A percentile compares a stretch with the other conserved stretches of the same genome.
These are phyloP conservation scores for Trifolium fragiferum DNA, from an alignment of 306 rosid genomes.

Conservation along the genomic window DNA sequence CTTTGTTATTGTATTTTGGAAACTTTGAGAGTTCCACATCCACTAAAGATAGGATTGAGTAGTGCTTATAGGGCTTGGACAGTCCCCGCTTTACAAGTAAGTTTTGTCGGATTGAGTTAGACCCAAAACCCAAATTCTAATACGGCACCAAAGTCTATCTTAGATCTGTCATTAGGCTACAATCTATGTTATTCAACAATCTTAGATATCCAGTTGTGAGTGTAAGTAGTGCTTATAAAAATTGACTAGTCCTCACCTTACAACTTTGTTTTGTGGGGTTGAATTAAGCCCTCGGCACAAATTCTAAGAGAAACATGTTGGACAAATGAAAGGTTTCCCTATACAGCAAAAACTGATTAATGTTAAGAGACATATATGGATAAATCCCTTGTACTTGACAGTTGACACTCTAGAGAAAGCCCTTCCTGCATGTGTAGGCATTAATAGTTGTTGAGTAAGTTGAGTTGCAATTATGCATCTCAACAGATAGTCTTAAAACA, in stretches of 20 bases:
- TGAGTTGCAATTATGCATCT: background rate
- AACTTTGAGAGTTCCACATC: background rate
- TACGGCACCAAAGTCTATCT: background rate
- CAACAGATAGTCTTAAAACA: background rate
- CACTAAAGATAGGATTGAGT: background rate
- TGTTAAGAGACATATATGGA: background rate
- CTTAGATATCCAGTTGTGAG: background rate
- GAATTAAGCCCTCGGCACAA: background rate
- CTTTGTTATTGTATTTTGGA: background rate
- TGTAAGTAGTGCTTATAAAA: background rate
- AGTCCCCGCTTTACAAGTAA: background rate
- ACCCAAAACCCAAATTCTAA: background rate
- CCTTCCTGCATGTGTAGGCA: background rate
- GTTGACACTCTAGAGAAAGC: background rate
- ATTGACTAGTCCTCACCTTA: background rate
- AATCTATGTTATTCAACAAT: background rate
- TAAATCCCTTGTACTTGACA: slow-evolving; percentile 10
- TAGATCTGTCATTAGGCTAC: background rate
- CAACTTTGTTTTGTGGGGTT: background rate
- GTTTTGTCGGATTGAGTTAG: background rate
- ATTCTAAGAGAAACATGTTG: slow-evolving; percentile 1
- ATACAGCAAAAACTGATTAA: slow-evolving; percentile 1
- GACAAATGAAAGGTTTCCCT: slow-evolving; percentile 9
- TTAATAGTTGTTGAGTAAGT: background rate
- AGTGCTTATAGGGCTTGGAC: background rate